Conservation (phyloP, 1,284 basidiomycete species). For the Ceratobasidium sp. region DNA sequence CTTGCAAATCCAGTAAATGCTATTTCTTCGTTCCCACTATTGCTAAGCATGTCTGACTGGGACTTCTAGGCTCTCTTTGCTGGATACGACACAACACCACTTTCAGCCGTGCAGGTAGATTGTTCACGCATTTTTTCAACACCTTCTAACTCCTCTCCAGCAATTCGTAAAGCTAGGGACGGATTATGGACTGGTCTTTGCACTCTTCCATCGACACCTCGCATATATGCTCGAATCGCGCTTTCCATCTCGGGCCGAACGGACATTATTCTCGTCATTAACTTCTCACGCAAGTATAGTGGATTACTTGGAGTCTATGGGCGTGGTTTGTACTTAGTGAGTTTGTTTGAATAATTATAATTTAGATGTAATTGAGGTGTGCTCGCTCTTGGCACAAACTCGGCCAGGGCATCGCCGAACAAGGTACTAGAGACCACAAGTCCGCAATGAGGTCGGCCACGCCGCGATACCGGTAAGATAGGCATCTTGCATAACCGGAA, state of each 20-base stretch:
- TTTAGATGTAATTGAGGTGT: not conserved
- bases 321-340: conserved; percentile 53
- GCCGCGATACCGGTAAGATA: conserved; percentile 10
- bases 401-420: not conserved
- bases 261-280: conserved; percentile 66
- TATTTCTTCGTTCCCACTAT: conserved; percentile 3
- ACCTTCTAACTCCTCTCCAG: conserved; percentile 45
- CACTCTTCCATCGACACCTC: conserved; percentile 61
- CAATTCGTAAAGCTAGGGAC: conserved; percentile 64
- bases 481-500: conserved; percentile 16
- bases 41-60: conserved; percentile 11
- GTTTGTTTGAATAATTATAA: not conserved
- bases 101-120: conserved; percentile 62
- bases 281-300: conserved; percentile 62
- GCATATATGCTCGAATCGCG: conserved; percentile 70
- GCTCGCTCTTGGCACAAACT: not conserved
- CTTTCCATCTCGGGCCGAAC: conserved; percentile 61
- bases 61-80: conserved; percentile 65
- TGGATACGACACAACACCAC: conserved; percentile 65
- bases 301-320: conserved; percentile 63
- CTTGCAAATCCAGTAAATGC: conserved; percentile 67
- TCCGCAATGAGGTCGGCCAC: not conserved
- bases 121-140: not conserved
- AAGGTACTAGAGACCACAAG: not conserved
- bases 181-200: conserved; percentile 65